These are phyloP conservation scores for Sarocladiaceae sp. DNA, from an alignment of 2,329 filamentous ascomycete genomes.

Conservation along the genomic window DNA sequence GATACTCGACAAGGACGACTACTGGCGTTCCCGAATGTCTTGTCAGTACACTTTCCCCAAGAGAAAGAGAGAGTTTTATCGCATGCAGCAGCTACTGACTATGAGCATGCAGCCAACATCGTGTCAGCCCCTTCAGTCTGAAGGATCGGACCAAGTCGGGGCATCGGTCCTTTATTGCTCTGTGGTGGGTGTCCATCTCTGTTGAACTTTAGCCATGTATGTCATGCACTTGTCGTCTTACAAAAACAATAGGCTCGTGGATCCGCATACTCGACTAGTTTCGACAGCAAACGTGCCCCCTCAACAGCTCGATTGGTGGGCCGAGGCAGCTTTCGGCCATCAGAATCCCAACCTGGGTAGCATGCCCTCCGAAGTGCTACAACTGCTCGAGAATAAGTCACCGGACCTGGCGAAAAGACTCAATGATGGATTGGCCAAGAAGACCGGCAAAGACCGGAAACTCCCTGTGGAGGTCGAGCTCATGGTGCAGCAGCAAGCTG, in stretches of 20 bases:
- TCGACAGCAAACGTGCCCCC: conserved; percentile 27
- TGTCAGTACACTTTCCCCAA: neutral
- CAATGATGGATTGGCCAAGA: too few relatives aligned
- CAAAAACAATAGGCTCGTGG: too few relatives aligned
- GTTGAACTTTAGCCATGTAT: too few relatives aligned
- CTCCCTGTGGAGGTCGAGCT: neutral
- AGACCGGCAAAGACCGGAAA: neutral
- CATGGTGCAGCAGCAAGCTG: neutral
- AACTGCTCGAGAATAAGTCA: neutral
- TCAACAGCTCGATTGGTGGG: conserved; percentile 26
- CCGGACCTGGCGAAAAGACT: neutral
- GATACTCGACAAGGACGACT: conserved; percentile 9
- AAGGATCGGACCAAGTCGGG: conserved; percentile 40
- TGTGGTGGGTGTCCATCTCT: too few relatives aligned
- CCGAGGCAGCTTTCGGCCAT: neutral
- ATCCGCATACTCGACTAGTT: conserved; percentile 35
- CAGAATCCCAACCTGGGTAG: neutral
- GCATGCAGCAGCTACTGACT: neutral
- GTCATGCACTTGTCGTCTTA: too few relatives aligned
- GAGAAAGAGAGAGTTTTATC: neutral
- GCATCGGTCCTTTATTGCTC: conserved; percentile 43
- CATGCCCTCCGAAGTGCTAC: neutral
- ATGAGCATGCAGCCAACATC: conserved; percentile 30
- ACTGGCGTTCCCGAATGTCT: conserved; percentile 11
- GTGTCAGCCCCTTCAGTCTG: conserved; percentile 38